A percentile compares a stretch with the other conserved stretches of the same genome.
These are phyloP conservation scores for Moniliophthora roreri DNA, from an alignment of 1,284 basidiomycete genomes.

Conservation along the genomic window DNA sequence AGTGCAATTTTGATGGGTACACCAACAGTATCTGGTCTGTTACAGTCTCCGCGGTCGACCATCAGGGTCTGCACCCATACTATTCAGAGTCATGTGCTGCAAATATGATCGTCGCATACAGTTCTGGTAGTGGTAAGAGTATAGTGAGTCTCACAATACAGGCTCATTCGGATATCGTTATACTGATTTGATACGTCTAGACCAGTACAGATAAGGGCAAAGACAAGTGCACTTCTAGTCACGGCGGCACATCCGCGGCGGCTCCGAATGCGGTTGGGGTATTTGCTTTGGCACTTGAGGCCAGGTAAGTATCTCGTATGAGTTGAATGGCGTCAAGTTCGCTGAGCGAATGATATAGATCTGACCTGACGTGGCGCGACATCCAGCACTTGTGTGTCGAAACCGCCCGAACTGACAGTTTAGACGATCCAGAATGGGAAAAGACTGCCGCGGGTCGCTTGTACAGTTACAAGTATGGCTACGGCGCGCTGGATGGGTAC, in stretches of 20 bases:
- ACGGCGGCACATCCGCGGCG: constrained; percentile 97
- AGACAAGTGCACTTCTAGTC: constrained; percentile 78
- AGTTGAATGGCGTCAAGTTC: constrained; percentile 23
- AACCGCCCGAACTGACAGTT: constrained; percentile 51
- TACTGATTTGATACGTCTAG: constrained; percentile 41
- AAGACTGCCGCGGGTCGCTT: constrained; percentile 73
- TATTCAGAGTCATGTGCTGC: constrained; percentile 98
- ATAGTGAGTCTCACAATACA: constrained; percentile 63
- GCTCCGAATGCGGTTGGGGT: constrained; percentile 95
- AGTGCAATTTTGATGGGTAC: constrained; percentile 99
- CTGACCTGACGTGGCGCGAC: constrained; percentile 96
- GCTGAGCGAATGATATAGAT: constrained; percentile 40
- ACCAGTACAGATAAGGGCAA: constrained; percentile 94
- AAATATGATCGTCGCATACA: constrained; percentile 95
- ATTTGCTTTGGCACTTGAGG: constrained; percentile 84
- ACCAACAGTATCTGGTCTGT: constrained; percentile 98
- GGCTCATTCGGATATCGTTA: constrained; percentile 4
- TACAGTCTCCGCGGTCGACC: constrained; percentile 93
- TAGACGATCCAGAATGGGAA: constrained; percentile 90
- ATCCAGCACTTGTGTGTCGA: constrained; percentile 89
- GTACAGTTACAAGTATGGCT: constrained; percentile 98
- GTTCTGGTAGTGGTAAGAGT: constrained; percentile 91
- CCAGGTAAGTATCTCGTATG: constrained; percentile 51
- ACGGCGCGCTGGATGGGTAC: constrained; percentile 86
- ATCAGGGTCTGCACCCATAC: constrained; percentile 90